These are phyloP conservation scores for Senna siamea DNA, from an alignment of 306 rosid genomes.

Conservation along the genomic window DNA sequence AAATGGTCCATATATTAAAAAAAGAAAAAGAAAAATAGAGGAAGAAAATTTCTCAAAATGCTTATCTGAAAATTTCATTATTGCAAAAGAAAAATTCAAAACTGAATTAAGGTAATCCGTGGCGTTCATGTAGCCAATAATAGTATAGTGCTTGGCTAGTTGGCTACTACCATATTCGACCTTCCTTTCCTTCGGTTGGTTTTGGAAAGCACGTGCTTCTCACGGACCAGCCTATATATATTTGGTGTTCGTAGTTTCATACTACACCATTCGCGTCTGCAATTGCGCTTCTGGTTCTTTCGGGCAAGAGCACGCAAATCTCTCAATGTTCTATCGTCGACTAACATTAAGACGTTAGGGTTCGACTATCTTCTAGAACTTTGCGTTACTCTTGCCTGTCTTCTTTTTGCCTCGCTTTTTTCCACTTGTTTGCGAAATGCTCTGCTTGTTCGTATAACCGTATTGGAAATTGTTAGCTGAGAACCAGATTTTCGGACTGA, in stretches of 20 bases:
- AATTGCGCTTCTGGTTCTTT: conserved; percentile 26
- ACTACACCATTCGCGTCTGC: background rate
- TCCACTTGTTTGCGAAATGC: background rate
- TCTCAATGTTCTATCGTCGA: no score
- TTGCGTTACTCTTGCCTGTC: background rate
- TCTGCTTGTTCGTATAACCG: background rate
- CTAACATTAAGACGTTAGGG: conserved; percentile 6
- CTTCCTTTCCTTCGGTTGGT: background rate
- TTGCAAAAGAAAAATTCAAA: background rate
- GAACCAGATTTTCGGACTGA: conserved; percentile 26
- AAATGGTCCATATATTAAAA: background rate
- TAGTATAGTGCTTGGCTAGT: background rate
- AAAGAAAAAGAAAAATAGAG: background rate
- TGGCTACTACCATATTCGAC: background rate
- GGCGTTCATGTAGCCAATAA: background rate
- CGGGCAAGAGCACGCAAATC: conserved; percentile 23
- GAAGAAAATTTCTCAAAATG: background rate
- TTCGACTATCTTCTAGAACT: background rate
- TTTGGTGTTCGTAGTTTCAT: background rate
- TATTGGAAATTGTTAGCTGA: background rate
- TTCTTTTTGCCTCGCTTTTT: background rate
- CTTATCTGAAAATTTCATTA: background rate
- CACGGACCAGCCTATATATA: conserved; percentile 4
- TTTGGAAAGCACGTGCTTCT: background rate
- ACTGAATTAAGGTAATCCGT: background rate